phyloP scores from a whole-genome alignment of 2,329 filamentous ascomycete species.

The Scorias spongiosa region DNA sequence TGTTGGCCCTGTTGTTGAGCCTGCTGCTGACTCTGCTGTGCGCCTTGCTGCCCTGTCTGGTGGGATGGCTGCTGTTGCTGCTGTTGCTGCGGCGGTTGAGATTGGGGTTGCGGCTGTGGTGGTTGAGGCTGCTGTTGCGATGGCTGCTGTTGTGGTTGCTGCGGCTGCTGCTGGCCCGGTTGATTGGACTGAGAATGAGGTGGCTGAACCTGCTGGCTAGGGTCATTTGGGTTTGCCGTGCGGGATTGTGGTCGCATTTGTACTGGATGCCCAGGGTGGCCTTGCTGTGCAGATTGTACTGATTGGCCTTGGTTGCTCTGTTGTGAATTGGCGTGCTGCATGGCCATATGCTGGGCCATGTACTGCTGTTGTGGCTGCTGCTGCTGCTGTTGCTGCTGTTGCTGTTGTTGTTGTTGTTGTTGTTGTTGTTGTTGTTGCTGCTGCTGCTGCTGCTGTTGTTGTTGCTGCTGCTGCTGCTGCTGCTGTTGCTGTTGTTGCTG shows the following conservation, averaged over 20 bases:
- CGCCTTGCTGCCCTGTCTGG: conserved; percentile 3
- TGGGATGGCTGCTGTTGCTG: conserved; percentile 9
- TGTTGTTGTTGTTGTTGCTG: conserved; percentile 11
- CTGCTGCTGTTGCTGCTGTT: conserved; percentile 10
- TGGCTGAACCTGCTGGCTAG: conserved; percentile 13
- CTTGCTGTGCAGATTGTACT: conserved; percentile 24
- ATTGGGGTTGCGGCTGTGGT: conserved; percentile 21
- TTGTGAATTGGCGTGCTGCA: conserved; percentile 35
- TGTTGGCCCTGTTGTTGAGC: neutral
- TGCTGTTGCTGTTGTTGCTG: conserved; percentile 10
- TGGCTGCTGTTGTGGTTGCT: conserved; percentile 24
- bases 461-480: conserved; percentile 10
- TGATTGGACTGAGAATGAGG: conserved; percentile 7
- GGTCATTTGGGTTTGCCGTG: conserved; percentile 18
- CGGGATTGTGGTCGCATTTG: conserved; percentile 27
- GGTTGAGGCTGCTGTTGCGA: conserved; percentile 24
- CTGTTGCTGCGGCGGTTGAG: conserved; percentile 24
- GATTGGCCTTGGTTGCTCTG: conserved; percentile 33
- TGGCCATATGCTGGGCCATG: conserved; percentile 14
- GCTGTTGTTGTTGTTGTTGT: conserved; percentile 10
- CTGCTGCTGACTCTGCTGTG: neutral
- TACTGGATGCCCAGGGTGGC: conserved; percentile 15
- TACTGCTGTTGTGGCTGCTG: conserved; percentile 11
- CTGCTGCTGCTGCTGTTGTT: conserved; percentile 13
- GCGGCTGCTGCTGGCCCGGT: conserved; percentile 7